Conservation (phyloP, 352 stramenopile genomes). For the Vaucheria bursata region DNA sequence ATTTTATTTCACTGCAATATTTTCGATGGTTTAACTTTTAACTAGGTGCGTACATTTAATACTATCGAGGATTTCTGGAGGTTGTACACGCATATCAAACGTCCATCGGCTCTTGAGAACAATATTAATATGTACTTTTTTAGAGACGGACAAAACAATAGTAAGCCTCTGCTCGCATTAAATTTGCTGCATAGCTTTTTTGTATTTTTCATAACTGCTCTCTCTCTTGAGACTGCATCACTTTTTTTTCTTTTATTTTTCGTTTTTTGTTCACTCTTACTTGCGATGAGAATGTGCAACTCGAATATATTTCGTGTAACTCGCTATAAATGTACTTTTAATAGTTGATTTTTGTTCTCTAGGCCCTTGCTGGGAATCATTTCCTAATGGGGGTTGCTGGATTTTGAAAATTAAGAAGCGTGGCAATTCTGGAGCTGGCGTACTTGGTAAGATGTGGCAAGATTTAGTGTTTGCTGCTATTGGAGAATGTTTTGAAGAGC, state of each 20-base stretch:
- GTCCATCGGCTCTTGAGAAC: conserved; percentile 73
- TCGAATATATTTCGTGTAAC: no score
- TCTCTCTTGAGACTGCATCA: no score
- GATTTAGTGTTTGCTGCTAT: conserved; percentile 79
- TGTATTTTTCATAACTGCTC: no score
- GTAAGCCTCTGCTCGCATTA: no score
- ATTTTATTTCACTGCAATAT: no score
- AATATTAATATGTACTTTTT: conserved; percentile 86
- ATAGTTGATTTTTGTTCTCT: no score
- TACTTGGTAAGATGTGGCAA: conserved; percentile 83
- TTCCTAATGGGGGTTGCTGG: conserved; percentile 82
- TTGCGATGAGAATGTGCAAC: no score
- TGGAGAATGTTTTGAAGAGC: conserved; percentile 76
- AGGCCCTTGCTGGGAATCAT: conserved; percentile 51
- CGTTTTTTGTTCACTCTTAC: no score
- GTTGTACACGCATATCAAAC: conserved; percentile 86
- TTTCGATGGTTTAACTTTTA: no score
- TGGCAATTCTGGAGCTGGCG: conserved; percentile 61
- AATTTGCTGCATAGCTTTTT: no score
- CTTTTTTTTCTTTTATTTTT: no score
- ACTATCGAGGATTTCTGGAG: conserved; percentile 85
- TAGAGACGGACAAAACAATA: conserved; percentile 58
- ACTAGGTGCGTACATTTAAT: conserved; percentile 74
- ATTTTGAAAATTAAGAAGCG: conserved; percentile 86
- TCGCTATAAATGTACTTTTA: no score